These are phyloP conservation scores for Zasmidium cellare DNA, from an alignment of 2,329 filamentous ascomycete species.

Conservation along the genomic window DNA sequence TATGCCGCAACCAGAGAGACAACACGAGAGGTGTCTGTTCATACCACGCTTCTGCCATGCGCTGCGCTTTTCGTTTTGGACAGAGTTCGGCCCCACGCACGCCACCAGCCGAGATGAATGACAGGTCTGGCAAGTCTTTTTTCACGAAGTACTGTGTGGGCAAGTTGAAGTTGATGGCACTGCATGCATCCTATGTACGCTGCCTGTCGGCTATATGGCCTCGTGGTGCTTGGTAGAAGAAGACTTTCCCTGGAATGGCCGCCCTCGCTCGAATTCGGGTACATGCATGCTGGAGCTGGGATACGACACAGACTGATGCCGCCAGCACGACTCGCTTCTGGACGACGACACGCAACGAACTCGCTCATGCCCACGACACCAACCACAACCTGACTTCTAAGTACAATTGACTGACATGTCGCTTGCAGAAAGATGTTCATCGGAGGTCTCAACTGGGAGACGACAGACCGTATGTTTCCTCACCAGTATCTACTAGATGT, in stretches of 20 bases:
- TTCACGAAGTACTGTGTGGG: no score
- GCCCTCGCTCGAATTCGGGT: no score
- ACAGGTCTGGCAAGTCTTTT: neutral
- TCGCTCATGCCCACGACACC: slow-evolving; percentile 21
- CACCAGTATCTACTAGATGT: neutral
- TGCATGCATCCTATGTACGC: no score
- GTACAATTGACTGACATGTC: slow-evolving; percentile 26
- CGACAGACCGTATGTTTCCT: slow-evolving; percentile 80
- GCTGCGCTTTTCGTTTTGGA: slow-evolving; percentile 16
- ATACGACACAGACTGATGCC: no score
- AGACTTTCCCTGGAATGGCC: no score
- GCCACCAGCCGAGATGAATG: neutral
- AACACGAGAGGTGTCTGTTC: neutral
- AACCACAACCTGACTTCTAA: neutral
- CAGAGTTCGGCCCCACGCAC: slow-evolving; percentile 19
- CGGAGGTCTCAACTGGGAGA: slow-evolving; percentile 98
- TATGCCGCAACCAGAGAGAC: slow-evolving; percentile 16
- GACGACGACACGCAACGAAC: neutral
- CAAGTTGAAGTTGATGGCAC: no score
- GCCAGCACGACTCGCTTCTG: no score
- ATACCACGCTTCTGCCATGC: slow-evolving; percentile 11
- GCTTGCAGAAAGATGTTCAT: slow-evolving; percentile 95
- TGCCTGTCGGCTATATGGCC: no score
- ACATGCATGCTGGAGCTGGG: no score
- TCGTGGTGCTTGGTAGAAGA: no score